Evolutionary conservation across 768 basidiomycete species (phyloP).

Genomic region (Boletus vinaceobasis): DNA sequence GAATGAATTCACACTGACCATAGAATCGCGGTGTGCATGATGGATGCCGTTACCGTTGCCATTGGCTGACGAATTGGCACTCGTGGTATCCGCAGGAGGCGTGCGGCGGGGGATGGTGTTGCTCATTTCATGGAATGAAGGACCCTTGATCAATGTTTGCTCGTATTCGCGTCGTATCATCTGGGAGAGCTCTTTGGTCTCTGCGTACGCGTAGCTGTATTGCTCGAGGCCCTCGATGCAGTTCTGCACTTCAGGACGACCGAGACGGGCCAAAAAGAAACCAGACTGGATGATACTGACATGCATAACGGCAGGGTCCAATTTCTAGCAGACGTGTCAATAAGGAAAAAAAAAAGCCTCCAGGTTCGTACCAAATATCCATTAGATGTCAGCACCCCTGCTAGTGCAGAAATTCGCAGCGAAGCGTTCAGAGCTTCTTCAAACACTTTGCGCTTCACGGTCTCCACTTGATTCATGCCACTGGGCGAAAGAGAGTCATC

Average conservation of each 20-base stretch:
- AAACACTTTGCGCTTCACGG: constrained; percentile 62
- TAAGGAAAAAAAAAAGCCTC: constrained; percentile 8
- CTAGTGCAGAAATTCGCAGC: constrained; percentile 83
- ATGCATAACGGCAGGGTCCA: constrained; percentile 88
- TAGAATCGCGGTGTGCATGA: constrained; percentile 18
- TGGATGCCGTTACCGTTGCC: constrained; percentile 19
- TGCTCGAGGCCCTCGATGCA: constrained; percentile 86
- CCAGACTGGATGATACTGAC: constrained; percentile 85
- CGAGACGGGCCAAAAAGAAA: constrained; percentile 74
- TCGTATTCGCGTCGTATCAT: constrained; percentile 55
- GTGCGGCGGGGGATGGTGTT: constrained; percentile 29
- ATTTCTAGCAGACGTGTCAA: constrained; percentile 41
- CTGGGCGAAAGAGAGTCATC: constrained; percentile 43
- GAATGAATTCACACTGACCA: constrained; percentile 7
- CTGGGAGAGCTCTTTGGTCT: constrained; percentile 72
- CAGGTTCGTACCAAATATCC: constrained; percentile 68
- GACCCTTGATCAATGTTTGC: constrained; percentile 37
- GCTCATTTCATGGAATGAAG: constrained; percentile 41
- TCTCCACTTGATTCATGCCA: constrained; percentile 59
- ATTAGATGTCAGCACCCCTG: constrained; percentile 80
- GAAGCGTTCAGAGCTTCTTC: constrained; percentile 86
- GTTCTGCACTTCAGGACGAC: constrained; percentile 75
- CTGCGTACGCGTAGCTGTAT: constrained; percentile 85
- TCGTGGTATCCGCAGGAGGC: constrained; percentile 15
- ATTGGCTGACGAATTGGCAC: constrained; percentile 9